A percentile compares a stretch with the other conserved stretches of the same genome.
Evolutionary conservation across 306 rosid species (phyloP).

Genomic region (Urtica urens): DNA sequence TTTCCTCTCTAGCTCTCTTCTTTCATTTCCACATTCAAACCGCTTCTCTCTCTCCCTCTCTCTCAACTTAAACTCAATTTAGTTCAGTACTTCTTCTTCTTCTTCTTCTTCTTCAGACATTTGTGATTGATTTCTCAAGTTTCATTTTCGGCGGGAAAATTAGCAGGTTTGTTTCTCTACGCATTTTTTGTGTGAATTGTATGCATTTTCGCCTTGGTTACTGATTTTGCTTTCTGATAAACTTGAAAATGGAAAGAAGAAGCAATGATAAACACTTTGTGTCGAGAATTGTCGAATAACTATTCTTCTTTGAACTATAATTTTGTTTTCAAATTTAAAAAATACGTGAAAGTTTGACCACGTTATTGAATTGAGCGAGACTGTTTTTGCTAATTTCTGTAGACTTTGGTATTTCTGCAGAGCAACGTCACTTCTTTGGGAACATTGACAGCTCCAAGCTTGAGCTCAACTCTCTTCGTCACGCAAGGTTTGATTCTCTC

Average conservation of each 20-base stretch:
- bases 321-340: background rate
- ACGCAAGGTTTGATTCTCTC: constrained; percentile 3
- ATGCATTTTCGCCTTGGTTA: background rate
- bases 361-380: background rate
- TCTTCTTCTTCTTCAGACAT: background rate
- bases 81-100: background rate
- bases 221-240: constrained; percentile 11
- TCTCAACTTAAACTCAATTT: background rate
- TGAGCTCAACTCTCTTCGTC: background rate
- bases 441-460: background rate
- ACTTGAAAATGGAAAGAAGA: background rate
- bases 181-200: background rate
- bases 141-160: no score
- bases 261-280: background rate
- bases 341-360: background rate
- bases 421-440: background rate
- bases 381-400: background rate
- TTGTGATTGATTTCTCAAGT: no score
- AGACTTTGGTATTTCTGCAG: constrained; percentile 7
- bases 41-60: constrained; percentile 2
- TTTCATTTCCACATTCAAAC: constrained; percentile 29
- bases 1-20: constrained; percentile 23
- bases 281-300: background rate
- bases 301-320: background rate
- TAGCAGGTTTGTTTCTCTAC: background rate